Conservation (phyloP, 148 eudicot genomes). For the Linanthus parryae region DNA sequence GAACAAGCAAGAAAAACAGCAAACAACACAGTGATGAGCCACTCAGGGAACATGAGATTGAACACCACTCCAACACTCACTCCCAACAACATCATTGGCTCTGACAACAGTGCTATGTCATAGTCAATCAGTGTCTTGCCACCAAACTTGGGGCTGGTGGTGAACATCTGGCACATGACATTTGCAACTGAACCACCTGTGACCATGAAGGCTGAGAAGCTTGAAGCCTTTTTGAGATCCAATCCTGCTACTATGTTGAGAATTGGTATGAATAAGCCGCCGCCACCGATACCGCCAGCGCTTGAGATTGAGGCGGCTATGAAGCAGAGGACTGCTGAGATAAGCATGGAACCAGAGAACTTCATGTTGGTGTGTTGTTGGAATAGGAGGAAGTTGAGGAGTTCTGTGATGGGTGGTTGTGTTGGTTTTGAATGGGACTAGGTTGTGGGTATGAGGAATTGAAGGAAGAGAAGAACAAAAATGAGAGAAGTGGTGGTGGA, state of each 20-base stretch:
- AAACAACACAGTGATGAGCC: constrained; percentile 50
- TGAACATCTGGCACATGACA: constrained; percentile 27
- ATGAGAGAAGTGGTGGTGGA: background rate
- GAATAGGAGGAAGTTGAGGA: constrained; percentile 6
- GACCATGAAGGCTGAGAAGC: constrained; percentile 63
- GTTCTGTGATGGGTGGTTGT: constrained; percentile 8
- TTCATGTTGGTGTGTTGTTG: constrained; percentile 2
- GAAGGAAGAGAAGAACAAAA: constrained; percentile 13
- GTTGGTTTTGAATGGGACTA: constrained; percentile 14
- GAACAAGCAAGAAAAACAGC: constrained; percentile 46
- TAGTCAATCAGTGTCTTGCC: constrained; percentile 34
- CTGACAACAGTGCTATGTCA: constrained; percentile 49
- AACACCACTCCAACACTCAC: constrained; percentile 56
- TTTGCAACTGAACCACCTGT: constrained; percentile 52
- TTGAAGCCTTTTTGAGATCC: constrained; percentile 51
- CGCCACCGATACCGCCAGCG: constrained; percentile 68
- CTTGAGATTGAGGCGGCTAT: constrained; percentile 49
- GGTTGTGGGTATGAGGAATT: constrained; percentile 11
- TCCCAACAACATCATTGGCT: constrained; percentile 57
- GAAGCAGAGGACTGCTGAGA: constrained; percentile 41
- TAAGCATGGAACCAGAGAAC: constrained; percentile 1
- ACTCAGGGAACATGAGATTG: constrained; percentile 45
- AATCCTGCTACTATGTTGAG: constrained; percentile 43
- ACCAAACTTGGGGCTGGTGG: constrained; percentile 9
- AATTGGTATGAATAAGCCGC: constrained; percentile 53